These are phyloP conservation scores for Mortierella antarctica DNA, from an alignment of 192 early-diverging fungal genomes.

Conservation along the genomic window DNA sequence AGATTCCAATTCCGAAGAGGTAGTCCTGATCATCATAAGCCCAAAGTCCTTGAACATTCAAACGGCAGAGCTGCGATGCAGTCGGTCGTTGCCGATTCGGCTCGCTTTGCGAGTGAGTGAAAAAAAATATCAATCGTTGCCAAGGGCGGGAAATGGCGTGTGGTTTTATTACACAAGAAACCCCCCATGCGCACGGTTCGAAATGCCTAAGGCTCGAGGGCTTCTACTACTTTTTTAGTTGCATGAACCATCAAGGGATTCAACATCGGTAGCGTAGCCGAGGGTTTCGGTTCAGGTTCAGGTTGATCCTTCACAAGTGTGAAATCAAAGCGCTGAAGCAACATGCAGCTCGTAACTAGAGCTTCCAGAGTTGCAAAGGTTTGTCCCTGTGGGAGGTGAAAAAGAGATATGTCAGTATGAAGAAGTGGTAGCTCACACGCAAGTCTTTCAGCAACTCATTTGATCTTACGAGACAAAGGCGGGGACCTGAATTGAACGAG, in stretches of 20 bases:
- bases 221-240: too few relatives aligned
- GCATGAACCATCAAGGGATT: constrained; percentile 18
- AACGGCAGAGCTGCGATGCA: too few relatives aligned
- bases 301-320: constrained; percentile 35
- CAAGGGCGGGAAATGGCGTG: too few relatives aligned
- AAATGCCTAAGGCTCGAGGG: too few relatives aligned
- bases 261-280: constrained; percentile 48
- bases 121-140: too few relatives aligned
- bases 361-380: constrained; percentile 55
- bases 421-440: not conserved
- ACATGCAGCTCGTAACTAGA: constrained; percentile 24
- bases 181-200: too few relatives aligned
- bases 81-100: too few relatives aligned
- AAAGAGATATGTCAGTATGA: not conserved
- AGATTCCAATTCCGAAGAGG: too few relatives aligned
- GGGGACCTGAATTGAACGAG: constrained; percentile 69
- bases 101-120: too few relatives aligned
- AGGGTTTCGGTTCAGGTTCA: constrained; percentile 1
- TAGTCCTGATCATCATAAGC: too few relatives aligned
- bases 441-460: not conserved
- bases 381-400: constrained; percentile 10
- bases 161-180: too few relatives aligned
- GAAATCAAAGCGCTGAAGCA: constrained; percentile 48
- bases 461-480: constrained; percentile 31
- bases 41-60: too few relatives aligned